Conservation (phyloP, 2,329 filamentous ascomycete species). For the Cordyceps farinosa region DNA sequence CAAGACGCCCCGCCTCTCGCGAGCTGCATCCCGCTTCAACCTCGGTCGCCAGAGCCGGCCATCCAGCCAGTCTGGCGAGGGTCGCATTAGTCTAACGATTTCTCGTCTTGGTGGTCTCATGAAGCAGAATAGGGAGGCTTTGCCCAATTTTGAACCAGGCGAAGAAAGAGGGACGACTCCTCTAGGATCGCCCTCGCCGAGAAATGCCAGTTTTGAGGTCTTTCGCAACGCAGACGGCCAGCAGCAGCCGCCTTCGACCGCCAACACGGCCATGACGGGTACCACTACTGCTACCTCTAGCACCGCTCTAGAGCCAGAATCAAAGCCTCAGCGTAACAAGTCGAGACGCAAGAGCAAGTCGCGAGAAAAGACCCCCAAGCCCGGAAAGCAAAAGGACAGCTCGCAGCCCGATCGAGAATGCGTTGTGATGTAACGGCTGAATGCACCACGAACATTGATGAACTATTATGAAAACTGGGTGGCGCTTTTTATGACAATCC, state of each 20-base stretch:
- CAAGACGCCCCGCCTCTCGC: slow-evolving; percentile 52
- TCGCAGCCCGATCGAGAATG: slow-evolving; percentile 47
- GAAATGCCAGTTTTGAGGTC: slow-evolving; percentile 20
- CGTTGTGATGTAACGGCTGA: slow-evolving; percentile 39
- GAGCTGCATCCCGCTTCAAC: slow-evolving; percentile 55
- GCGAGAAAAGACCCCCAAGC: slow-evolving; percentile 38
- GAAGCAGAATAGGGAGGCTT: slow-evolving; percentile 48
- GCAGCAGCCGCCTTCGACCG: not conserved
- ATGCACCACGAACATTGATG: not conserved
- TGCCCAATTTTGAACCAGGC: slow-evolving; percentile 20
- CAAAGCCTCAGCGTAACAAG: slow-evolving; percentile 27
- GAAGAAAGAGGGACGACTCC: slow-evolving; percentile 4
- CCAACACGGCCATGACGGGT: not conserved
- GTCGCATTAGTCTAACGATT: slow-evolving; percentile 55
- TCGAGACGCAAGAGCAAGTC: slow-evolving; percentile 37
- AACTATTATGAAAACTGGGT: not conserved
- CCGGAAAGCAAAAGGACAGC: slow-evolving; percentile 21
- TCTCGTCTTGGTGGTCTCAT: slow-evolving; percentile 51
- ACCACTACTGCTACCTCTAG: not conserved
- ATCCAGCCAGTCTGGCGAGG: slow-evolving; percentile 56
- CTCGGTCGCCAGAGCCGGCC: slow-evolving; percentile 50
- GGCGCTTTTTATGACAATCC: not conserved
- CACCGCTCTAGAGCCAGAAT: slow-evolving; percentile 19
- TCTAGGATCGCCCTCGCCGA: slow-evolving; percentile 25
- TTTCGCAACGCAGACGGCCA: slow-evolving; percentile 35